Percentiles rank a stretch among this genome's conserved stretches.
Conservation (phyloP, 2,329 filamentous ascomycete genomes). For the Microdochium trichocladiopsis region DNA sequence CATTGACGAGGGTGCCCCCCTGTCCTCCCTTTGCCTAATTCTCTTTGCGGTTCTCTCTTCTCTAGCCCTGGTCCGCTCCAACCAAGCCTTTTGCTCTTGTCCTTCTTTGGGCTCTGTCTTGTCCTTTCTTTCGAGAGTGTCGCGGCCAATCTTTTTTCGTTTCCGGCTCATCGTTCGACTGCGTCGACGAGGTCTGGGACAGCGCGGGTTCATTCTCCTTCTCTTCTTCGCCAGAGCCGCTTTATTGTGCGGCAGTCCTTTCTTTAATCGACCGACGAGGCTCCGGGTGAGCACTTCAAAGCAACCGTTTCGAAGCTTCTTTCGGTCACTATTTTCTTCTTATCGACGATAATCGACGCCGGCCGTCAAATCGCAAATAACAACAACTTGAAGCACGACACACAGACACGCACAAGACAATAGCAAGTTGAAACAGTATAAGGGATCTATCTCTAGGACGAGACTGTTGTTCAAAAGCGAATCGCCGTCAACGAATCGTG, state of each 20-base stretch:
- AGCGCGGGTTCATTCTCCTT: not conserved
- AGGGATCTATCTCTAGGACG: not conserved
- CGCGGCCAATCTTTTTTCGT: not conserved
- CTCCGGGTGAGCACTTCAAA: not conserved
- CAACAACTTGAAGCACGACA: not conserved
- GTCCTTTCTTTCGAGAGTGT: not conserved
- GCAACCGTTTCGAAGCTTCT: not conserved
- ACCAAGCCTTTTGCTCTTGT: not conserved
- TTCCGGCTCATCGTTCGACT: not conserved
- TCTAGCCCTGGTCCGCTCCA: not conserved
- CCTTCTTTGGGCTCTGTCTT: not conserved
- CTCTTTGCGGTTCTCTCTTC: not conserved
- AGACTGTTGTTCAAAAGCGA: not conserved
- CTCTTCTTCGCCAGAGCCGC: constrained; percentile 9
- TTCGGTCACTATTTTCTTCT: not conserved
- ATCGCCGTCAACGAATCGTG: not conserved
- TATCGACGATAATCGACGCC: not conserved
- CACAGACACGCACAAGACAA: not conserved
- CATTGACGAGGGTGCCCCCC: not conserved
- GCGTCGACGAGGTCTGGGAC: not conserved
- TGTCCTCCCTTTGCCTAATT: not conserved
- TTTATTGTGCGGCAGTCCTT: constrained; percentile 14
- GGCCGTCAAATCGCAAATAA: not conserved
- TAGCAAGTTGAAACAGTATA: not conserved
- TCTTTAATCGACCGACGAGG: constrained; percentile 1